Conservation (phyloP, 1,284 basidiomycete species). For the Vanrija sp. region DNA sequence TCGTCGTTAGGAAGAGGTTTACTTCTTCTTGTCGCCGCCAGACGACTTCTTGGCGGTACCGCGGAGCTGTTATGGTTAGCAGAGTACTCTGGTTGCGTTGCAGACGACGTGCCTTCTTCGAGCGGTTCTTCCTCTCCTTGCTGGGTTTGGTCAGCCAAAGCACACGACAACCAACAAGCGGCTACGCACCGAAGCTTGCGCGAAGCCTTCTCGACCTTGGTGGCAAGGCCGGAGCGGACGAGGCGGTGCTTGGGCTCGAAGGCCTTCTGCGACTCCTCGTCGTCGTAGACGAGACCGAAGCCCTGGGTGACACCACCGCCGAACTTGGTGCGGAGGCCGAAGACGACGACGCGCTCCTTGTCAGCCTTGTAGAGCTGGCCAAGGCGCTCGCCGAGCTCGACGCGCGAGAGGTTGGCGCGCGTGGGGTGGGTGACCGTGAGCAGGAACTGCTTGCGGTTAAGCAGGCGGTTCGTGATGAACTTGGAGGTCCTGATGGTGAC, state of each 20-base stretch:
- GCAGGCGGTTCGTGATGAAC: slow-evolving; percentile 98
- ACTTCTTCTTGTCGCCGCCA: slow-evolving; percentile 18
- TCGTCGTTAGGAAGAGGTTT: neutral
- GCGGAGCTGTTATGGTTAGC: slow-evolving; percentile 8
- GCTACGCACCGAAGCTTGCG: slow-evolving; percentile 70
- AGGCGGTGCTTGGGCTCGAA: slow-evolving; percentile 97
- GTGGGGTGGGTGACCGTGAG: slow-evolving; percentile 95
- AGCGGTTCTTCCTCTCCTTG: slow-evolving; percentile 99
- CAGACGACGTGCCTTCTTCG: slow-evolving; percentile 72
- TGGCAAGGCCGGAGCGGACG: slow-evolving; percentile 71
- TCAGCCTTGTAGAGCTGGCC: slow-evolving; percentile 64
- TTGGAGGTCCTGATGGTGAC: slow-evolving; percentile 98
- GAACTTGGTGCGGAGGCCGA: slow-evolving; percentile 81
- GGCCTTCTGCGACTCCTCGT: slow-evolving; percentile 88
- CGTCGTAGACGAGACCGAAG: slow-evolving; percentile 97
- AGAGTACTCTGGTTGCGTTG: no score
- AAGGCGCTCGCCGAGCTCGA: slow-evolving; percentile 90
- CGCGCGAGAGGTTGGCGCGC: slow-evolving; percentile 89
- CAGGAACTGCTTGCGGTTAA: slow-evolving; percentile 82
- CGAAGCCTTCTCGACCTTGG: slow-evolving; percentile 86
- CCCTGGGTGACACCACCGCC: slow-evolving; percentile 98
- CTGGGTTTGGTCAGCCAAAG: slow-evolving; percentile 37
- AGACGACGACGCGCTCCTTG: slow-evolving; percentile 59
- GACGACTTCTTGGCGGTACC: slow-evolving; percentile 16
- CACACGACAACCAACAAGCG: no score